A percentile compares a stretch with the other conserved stretches of the same genome.
Conservation (phyloP, 2,329 filamentous ascomycete genomes). For the Botrytis porri region DNA sequence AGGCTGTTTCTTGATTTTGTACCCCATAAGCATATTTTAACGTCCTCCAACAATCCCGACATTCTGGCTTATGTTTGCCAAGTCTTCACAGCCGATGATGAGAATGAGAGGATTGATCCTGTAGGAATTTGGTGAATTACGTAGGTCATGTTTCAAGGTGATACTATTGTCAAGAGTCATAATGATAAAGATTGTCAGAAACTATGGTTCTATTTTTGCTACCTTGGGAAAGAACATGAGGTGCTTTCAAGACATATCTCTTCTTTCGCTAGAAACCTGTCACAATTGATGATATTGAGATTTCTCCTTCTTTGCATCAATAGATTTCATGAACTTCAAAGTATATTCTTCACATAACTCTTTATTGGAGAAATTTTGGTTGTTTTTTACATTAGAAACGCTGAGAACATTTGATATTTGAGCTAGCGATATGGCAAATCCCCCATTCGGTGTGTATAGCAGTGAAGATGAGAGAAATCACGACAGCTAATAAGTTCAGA, state of each 20-base stretch:
- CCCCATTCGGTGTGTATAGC: neutral
- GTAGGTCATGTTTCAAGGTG: neutral
- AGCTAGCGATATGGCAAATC: neutral
- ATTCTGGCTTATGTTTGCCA: neutral
- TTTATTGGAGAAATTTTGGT: accelerated
- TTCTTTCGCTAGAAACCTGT: neutral
- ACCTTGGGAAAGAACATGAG: neutral
- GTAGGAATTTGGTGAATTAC: neutral
- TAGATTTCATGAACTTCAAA: neutral
- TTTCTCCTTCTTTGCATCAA: neutral
- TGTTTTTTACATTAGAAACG: too few species aligned
- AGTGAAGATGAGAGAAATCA: neutral
- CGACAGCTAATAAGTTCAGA: neutral
- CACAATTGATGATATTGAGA: neutral
- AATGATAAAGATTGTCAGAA: neutral
- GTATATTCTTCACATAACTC: accelerated
- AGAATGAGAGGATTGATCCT: neutral
- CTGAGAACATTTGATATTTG: neutral
- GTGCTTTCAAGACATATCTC: neutral
- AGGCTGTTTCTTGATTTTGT: neutral
- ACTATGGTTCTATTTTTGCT: neutral
- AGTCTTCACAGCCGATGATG: neutral
- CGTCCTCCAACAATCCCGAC: neutral
- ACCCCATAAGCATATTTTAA: neutral
- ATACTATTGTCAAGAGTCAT: neutral